These are phyloP conservation scores for Phytophthora syringae DNA, from an alignment of 352 stramenopile species.

Conservation along the genomic window DNA sequence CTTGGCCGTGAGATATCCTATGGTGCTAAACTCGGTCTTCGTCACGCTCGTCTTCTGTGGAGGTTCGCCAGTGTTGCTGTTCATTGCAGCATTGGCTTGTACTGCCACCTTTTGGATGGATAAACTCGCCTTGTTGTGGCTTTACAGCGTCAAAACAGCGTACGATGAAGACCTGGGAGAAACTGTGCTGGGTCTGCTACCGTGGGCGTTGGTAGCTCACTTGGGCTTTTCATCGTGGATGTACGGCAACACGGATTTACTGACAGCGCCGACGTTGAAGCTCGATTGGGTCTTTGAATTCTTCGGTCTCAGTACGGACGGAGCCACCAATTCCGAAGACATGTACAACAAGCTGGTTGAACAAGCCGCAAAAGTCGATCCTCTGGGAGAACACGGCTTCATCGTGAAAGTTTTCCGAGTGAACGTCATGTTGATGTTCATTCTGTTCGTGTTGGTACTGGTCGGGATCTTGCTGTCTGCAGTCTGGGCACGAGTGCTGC, in stretches of 20 bases:
- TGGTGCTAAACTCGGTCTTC: slow-evolving; percentile 87
- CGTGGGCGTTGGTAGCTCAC: slow-evolving; percentile 76
- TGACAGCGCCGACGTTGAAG: slow-evolving; percentile 63
- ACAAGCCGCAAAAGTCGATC: slow-evolving; percentile 51
- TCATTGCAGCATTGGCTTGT: slow-evolving; percentile 71
- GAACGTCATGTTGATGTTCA: slow-evolving; percentile 78
- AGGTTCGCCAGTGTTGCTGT: slow-evolving; percentile 79
- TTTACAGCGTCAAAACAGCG: slow-evolving; percentile 81
- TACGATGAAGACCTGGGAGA: slow-evolving; percentile 84
- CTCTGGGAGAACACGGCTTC: slow-evolving; percentile 58
- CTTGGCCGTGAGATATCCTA: slow-evolving; percentile 80
- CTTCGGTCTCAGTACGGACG: slow-evolving; percentile 41
- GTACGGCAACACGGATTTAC: slow-evolving; percentile 78
- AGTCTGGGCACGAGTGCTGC: slow-evolving; percentile 55
- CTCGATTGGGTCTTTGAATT: slow-evolving; percentile 47
- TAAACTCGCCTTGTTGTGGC: slow-evolving; percentile 77
- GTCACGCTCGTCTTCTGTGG: slow-evolving; percentile 87
- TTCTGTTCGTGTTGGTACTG: slow-evolving; percentile 65
- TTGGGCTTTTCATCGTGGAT: slow-evolving; percentile 84
- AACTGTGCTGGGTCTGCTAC: slow-evolving; percentile 57
- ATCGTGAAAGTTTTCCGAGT: slow-evolving; percentile 75
- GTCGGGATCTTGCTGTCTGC: slow-evolving; percentile 65
- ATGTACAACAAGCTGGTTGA: slow-evolving; percentile 53
- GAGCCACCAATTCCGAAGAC: slow-evolving; percentile 34
- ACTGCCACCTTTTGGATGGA: slow-evolving; percentile 80